Conservation (phyloP, 441 rosid species). For the Croton laevigatus region DNA sequence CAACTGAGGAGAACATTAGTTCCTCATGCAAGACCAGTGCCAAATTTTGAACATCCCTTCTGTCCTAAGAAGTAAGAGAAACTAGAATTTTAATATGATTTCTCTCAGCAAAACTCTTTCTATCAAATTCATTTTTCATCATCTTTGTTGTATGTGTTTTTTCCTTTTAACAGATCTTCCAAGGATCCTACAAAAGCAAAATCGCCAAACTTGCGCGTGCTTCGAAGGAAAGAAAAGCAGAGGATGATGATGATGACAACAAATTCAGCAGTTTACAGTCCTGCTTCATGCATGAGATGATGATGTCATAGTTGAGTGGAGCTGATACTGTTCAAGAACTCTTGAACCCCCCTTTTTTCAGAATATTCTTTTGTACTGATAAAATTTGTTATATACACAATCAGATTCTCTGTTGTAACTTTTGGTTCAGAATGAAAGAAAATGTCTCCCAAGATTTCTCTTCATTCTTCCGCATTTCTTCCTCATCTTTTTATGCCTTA, state of each 20-base stretch:
- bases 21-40: constrained; percentile 88
- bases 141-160: background rate
- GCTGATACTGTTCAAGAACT: constrained; percentile 57
- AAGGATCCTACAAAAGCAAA: constrained; percentile 71
- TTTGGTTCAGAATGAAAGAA: background rate
- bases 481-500: too few relatives aligned
- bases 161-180: constrained; percentile 45
- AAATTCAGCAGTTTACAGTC: constrained; percentile 38
- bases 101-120: background rate
- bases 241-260: constrained; percentile 22
- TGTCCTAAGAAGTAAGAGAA: constrained; percentile 71
- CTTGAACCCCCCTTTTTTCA: constrained; percentile 49
- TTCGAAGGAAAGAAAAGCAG: constrained; percentile 51
- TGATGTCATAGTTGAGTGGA: background rate
- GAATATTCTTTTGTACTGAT: background rate
- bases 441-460: background rate
- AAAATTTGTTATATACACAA: constrained; percentile 3
- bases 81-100: background rate
- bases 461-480: background rate
- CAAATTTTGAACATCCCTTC: constrained; percentile 84
- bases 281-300: constrained; percentile 76
- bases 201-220: constrained; percentile 64
- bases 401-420: constrained; percentile 8
- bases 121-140: background rate
- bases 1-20: constrained; percentile 89